These are phyloP conservation scores for Trichophyton schoenleinii DNA, from an alignment of 2,329 filamentous ascomycete genomes.

Conservation along the genomic window DNA sequence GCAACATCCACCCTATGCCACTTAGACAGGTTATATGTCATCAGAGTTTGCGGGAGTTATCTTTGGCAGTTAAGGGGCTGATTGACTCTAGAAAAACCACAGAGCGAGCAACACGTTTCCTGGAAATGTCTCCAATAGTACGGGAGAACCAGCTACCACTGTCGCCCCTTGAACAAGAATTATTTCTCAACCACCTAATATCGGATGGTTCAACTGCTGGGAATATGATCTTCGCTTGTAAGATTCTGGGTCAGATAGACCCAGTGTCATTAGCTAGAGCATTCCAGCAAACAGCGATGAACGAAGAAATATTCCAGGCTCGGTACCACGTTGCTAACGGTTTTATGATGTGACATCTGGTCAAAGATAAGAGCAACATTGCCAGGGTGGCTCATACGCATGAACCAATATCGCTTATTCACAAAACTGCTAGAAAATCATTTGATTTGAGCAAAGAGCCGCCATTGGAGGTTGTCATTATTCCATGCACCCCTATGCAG, in stretches of 20 bases:
- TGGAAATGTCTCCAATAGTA: neutral
- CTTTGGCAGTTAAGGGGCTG: neutral
- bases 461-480: neutral
- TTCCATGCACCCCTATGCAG: neutral
- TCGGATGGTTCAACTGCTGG: neutral
- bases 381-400: neutral
- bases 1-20: conserved; percentile 2
- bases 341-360: neutral
- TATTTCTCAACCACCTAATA: neutral
- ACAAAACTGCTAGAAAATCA: neutral
- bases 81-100: neutral
- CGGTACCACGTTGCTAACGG: neutral
- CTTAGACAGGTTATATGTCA: neutral
- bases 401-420: neutral
- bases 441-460: neutral
- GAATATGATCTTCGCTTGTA: neutral
- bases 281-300: neutral
- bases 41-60: neutral
- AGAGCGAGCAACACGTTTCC: neutral
- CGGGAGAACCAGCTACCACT: neutral
- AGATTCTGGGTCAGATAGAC: neutral
- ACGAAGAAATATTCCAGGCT: neutral
- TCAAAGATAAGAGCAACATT: neutral
- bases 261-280: neutral
- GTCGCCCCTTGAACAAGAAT: neutral